A percentile compares a stretch with the other conserved stretches of the same genome.
phyloP scores from a whole-genome alignment of 306 rosid species.

The Ziziphus jujuba region DNA sequence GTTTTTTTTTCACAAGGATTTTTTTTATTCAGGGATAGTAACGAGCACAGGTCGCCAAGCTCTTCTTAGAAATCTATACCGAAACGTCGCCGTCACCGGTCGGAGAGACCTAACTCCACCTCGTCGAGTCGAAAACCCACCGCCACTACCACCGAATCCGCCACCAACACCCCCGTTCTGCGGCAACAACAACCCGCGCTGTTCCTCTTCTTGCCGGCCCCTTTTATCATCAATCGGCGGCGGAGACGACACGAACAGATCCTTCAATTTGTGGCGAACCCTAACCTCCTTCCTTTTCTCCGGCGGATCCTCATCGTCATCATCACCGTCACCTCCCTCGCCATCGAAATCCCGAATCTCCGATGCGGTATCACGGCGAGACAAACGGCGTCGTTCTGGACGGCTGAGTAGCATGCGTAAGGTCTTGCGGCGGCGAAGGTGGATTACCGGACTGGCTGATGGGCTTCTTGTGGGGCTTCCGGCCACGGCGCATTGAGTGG shows the following conservation, averaged over 20 bases:
- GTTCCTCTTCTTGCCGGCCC: conserved; percentile 26
- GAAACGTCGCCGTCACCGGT: conserved; percentile 61
- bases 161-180: conserved; percentile 10
- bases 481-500: conserved; percentile 79
- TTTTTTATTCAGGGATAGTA: conserved; percentile 67
- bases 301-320: conserved; percentile 16
- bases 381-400: conserved; percentile 52
- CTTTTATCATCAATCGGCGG: conserved; percentile 45
- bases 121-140: conserved; percentile 28
- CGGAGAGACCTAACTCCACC: conserved; percentile 46
- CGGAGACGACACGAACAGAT: conserved; percentile 74
- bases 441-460: conserved; percentile 72
- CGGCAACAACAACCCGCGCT: conserved; percentile 27
- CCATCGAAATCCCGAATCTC: conserved; percentile 19
- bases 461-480: conserved; percentile 71
- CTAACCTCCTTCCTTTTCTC: conserved; percentile 35
- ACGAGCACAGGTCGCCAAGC: conserved; percentile 86
- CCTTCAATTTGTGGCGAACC: conserved; percentile 67
- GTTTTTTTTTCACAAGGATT: conserved; percentile 9
- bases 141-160: conserved; percentile 3
- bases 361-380: conserved; percentile 30
- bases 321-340: not conserved
- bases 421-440: conserved; percentile 79
- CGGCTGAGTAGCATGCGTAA: conserved; percentile 70
- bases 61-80: conserved; percentile 70